Conservation (phyloP, 164 flowering plant species). For the Dillenia suffruticosa region DNA sequence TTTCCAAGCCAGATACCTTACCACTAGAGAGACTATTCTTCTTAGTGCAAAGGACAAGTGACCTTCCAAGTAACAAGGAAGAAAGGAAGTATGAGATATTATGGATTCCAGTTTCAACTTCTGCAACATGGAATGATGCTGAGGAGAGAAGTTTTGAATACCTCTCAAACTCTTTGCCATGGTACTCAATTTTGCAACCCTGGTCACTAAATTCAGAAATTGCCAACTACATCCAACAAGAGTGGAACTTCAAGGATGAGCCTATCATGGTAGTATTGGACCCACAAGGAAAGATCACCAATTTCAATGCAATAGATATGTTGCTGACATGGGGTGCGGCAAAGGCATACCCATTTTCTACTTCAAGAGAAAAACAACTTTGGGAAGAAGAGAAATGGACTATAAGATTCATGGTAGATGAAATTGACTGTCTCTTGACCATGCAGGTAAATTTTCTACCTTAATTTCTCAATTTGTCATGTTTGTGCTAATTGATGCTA, state of each 20-base stretch:
- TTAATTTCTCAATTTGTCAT: background rate
- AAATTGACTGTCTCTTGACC: slow-evolving; percentile 37
- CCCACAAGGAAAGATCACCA: slow-evolving; percentile 41
- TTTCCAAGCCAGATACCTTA: slow-evolving; percentile 59
- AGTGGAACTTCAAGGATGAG: slow-evolving; percentile 44
- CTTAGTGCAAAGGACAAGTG: slow-evolving; percentile 43
- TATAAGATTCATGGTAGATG: slow-evolving; percentile 37
- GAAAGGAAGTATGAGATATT: slow-evolving; percentile 42
- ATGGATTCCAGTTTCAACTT: slow-evolving; percentile 63
- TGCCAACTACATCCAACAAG: slow-evolving; percentile 40
- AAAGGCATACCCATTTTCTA: slow-evolving; percentile 68
- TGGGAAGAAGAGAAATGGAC: slow-evolving; percentile 60
- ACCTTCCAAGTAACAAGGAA: slow-evolving; percentile 24
- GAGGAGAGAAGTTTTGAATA: slow-evolving; percentile 31
- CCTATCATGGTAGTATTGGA: slow-evolving; percentile 70
- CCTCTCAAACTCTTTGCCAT: slow-evolving; percentile 58
- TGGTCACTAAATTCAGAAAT: slow-evolving; percentile 40
- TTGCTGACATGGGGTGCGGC: slow-evolving; percentile 61
- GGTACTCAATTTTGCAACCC: slow-evolving; percentile 55
- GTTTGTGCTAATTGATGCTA: background rate
- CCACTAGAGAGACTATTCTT: slow-evolving; percentile 35
- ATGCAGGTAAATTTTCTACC: slow-evolving; percentile 39
- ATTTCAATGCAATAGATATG: slow-evolving; percentile 63
- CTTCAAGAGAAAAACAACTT: slow-evolving; percentile 50
- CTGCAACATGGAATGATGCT: slow-evolving; percentile 38